Evolutionary conservation across 1,284 basidiomycete species (phyloP).

Genomic region (Rhodotorula sp.): DNA sequence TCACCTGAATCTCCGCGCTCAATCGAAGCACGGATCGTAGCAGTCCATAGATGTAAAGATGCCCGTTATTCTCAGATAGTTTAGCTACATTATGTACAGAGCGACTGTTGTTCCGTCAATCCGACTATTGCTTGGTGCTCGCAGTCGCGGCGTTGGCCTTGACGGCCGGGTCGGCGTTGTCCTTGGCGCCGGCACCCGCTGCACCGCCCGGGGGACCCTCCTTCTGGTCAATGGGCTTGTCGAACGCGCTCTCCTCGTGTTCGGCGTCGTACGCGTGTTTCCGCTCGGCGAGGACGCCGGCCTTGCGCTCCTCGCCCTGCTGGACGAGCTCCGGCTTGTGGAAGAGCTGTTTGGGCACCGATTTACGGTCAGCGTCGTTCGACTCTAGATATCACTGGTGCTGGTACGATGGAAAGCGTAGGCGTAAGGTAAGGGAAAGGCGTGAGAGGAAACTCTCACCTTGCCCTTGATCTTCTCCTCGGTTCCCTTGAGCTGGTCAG

Average conservation of each 20-base stretch:
- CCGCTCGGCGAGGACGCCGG: constrained; percentile 15
- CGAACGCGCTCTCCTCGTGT: constrained; percentile 21
- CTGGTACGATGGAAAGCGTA: not conserved
- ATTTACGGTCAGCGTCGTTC: no score
- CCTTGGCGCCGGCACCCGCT: constrained; percentile 4
- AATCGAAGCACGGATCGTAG: no score
- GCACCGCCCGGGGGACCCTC: constrained; percentile 3
- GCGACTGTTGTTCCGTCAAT: not conserved
- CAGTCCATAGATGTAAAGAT: no score
- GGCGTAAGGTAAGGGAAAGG: no score
- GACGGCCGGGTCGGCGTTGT: not conserved
- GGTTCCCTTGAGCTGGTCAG: constrained; percentile 22
- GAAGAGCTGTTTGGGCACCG: constrained; percentile 9
- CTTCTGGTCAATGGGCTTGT: constrained; percentile 5
- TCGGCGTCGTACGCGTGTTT: constrained; percentile 10
- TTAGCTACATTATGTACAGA: not conserved
- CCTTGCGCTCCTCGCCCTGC: constrained; percentile 21
- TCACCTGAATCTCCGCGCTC: no score
- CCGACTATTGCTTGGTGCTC: constrained; percentile 1
- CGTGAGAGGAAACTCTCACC: not conserved
- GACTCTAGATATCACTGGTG: not conserved
- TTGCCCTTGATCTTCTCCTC: constrained; percentile 32
- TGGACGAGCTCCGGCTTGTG: constrained; percentile 23
- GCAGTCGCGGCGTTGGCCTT: constrained; percentile 10
- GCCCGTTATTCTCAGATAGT: not conserved